Evolutionary conservation across 495 filamentous ascomycete genomes (phyloP).

Genomic region (Penicillium angulare): DNA sequence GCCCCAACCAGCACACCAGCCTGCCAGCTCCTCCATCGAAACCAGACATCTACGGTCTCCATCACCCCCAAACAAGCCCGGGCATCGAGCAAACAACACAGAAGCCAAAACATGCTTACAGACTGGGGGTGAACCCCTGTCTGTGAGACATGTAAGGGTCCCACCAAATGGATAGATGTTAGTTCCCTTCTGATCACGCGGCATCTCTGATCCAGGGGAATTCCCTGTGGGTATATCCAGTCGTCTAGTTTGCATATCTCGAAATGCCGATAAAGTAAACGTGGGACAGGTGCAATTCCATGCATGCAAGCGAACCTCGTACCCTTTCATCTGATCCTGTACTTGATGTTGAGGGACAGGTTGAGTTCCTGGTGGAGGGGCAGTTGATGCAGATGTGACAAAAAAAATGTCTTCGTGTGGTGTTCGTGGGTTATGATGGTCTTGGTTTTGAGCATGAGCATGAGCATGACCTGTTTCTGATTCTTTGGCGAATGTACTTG

Average conservation of each 20-base stretch:
- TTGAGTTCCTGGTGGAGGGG: constrained; percentile 23
- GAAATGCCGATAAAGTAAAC: constrained; percentile 71
- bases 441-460: not conserved
- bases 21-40: constrained; percentile 66
- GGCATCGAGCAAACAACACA: constrained; percentile 68
- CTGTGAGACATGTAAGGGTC: constrained; percentile 31
- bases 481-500: constrained; percentile 1
- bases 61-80: constrained; percentile 53
- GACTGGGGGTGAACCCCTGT: constrained; percentile 50
- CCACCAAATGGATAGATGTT: constrained; percentile 51
- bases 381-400: constrained; percentile 46
- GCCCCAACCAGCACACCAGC: constrained; percentile 67
- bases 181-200: constrained; percentile 8
- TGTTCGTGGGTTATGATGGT: not conserved
- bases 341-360: constrained; percentile 19
- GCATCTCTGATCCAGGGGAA: constrained; percentile 4
- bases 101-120: constrained; percentile 93
- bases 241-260: constrained; percentile 22
- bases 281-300: constrained; percentile 91
- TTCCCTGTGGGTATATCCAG: constrained; percentile 1
- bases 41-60: constrained; percentile 53
- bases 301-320: constrained; percentile 69
- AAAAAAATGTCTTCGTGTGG: constrained; percentile 29
- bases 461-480: not conserved
- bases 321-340: constrained; percentile 37